These are phyloP conservation scores for Sugiyamaella castrensis DNA, from an alignment of 1,139 yeast species.

Conservation along the genomic window DNA sequence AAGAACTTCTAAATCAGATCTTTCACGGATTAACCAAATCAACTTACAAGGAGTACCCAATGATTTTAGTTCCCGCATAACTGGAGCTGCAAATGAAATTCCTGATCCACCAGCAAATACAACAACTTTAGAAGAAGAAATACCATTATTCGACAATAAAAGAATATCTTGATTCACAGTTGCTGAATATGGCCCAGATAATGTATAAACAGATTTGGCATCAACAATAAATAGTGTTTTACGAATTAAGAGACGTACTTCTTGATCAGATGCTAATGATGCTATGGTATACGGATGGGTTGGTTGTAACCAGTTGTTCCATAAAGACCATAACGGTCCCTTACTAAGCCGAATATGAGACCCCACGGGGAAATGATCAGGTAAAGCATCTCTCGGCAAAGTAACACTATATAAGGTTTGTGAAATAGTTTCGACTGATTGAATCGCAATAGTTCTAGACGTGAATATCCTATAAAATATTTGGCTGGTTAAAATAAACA, in stretches of 20 bases:
- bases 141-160: neutral
- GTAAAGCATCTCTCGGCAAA: conserved; percentile 36
- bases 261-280: conserved; percentile 53
- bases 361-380: conserved; percentile 41
- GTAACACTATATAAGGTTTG: conserved; percentile 36
- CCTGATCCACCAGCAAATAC: conserved; percentile 88
- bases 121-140: conserved; percentile 41
- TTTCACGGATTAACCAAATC: conserved; percentile 54
- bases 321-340: conserved; percentile 32
- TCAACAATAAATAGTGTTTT: conserved; percentile 32
- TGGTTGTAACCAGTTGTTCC: conserved; percentile 46
- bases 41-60: conserved; percentile 27
- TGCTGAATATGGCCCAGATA: conserved; percentile 34
- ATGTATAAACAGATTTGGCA: conserved; percentile 29
- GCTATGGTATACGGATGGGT: conserved; percentile 85
- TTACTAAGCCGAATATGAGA: conserved; percentile 47
- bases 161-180: neutral
- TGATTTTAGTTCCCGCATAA: conserved; percentile 27
- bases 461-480: conserved; percentile 33
- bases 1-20: conserved; percentile 46
- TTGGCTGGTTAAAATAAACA: conserved; percentile 48
- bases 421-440: conserved; percentile 32
- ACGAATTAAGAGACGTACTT: conserved; percentile 45
- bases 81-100: conserved; percentile 68
- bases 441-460: conserved; percentile 30